A percentile compares a stretch with the other conserved stretches of the same genome.
These are phyloP conservation scores for Borovskyia barvae DNA, from an alignment of 208 protist species.

Conservation along the genomic window DNA sequence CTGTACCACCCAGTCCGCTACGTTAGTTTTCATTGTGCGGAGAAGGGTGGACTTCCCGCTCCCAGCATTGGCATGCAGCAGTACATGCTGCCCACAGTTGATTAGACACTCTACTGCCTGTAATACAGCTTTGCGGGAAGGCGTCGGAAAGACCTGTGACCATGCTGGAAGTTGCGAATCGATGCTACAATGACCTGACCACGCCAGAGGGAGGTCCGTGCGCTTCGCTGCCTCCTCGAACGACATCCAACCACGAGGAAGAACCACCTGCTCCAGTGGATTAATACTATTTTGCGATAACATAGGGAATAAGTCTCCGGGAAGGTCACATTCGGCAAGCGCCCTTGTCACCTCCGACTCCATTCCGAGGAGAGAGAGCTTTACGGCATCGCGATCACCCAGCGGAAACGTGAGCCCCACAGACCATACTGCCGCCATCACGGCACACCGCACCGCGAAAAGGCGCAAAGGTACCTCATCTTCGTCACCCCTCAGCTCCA, in stretches of 20 bases:
- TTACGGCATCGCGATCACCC: slow-evolving; percentile 34
- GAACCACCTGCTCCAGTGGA: slow-evolving; percentile 24
- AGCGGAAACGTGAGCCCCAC: slow-evolving; percentile 28
- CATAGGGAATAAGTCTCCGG: slow-evolving; percentile 21
- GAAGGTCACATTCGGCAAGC: slow-evolving; percentile 11
- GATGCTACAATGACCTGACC: slow-evolving; percentile 38
- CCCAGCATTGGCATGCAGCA: slow-evolving; percentile 45
- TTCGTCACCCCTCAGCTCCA: slow-evolving; percentile 29
- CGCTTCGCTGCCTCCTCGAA: slow-evolving; percentile 36
- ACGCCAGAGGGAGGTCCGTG: slow-evolving; percentile 38
- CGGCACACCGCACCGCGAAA: slow-evolving; percentile 43
- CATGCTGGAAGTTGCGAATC: slow-evolving; percentile 39
- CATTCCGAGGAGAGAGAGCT: slow-evolving; percentile 40
- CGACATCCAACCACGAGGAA: slow-evolving; percentile 66
- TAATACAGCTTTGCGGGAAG: slow-evolving; percentile 53
- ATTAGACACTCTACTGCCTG: slow-evolving; percentile 69
- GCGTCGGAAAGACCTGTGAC: slow-evolving; percentile 56
- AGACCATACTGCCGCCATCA: slow-evolving; percentile 65
- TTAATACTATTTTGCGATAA: slow-evolving; percentile 12
- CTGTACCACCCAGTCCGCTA: slow-evolving; percentile 50
- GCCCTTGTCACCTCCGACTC: slow-evolving; percentile 19
- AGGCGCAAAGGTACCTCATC: slow-evolving; percentile 27
- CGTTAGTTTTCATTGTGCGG: slow-evolving; percentile 43
- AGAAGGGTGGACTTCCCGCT: slow-evolving; percentile 78
- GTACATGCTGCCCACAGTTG: slow-evolving; percentile 71